These are phyloP conservation scores for Lactifluus rugatus DNA, from an alignment of 768 basidiomycete species.

Conservation along the genomic window DNA sequence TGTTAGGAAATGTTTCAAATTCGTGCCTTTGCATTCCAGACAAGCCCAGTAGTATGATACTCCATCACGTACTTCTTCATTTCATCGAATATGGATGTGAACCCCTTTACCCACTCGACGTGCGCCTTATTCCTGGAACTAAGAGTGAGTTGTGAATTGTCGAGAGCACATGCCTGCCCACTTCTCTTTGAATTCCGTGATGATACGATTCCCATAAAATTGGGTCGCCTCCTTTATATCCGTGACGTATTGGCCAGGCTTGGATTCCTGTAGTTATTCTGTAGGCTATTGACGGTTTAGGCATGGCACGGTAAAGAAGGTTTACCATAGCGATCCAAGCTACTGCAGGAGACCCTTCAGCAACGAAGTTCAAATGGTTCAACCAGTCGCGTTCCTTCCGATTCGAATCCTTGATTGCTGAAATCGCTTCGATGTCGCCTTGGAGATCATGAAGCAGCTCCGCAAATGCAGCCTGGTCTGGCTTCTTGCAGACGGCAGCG, in stretches of 20 bases:
- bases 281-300: neutral
- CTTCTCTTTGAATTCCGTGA: constrained; percentile 93
- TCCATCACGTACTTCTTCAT: constrained; percentile 77
- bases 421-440: constrained; percentile 61
- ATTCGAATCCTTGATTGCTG: constrained; percentile 74
- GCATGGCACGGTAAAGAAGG: neutral
- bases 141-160: neutral
- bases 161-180: constrained; percentile 30
- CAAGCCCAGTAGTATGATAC: constrained; percentile 74
- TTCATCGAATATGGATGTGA: constrained; percentile 61
- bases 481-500: constrained; percentile 71
- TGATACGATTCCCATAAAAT: constrained; percentile 84
- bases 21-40: constrained; percentile 77
- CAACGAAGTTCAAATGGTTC: constrained; percentile 69
- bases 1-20: neutral
- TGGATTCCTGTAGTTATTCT: constrained; percentile 40
- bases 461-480: constrained; percentile 49
- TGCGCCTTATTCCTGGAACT: constrained; percentile 68
- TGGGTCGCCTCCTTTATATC: constrained; percentile 79
- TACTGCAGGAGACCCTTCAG: constrained; percentile 69
- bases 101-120: constrained; percentile 78
- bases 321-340: constrained; percentile 80
- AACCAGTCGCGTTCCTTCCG: constrained; percentile 75
- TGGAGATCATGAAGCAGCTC: constrained; percentile 59
- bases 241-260: constrained; percentile 69